phyloP scores from a whole-genome alignment of 495 filamentous ascomycete species.

The Tuber melanosporum region DNA sequence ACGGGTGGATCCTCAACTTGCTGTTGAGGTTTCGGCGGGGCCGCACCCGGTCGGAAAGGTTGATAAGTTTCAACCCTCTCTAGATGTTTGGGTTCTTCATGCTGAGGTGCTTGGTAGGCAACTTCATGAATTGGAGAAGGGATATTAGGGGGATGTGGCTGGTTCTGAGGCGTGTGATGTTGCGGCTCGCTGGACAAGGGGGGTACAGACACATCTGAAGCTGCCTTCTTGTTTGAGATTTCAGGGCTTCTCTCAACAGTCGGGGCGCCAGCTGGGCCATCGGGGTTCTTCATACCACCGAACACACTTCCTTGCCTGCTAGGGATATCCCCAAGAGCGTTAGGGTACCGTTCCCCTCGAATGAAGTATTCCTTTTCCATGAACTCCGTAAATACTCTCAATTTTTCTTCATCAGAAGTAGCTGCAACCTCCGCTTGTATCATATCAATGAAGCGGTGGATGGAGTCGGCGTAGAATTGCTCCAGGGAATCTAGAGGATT shows the following conservation, averaged over 20 bases:
- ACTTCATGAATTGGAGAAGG: not conserved
- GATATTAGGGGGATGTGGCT: not conserved
- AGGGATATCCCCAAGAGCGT: conserved; percentile 33
- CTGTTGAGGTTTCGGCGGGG: not conserved
- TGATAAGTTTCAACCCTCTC: conserved; percentile 20
- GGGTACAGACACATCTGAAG: not conserved
- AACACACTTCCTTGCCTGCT: conserved; percentile 33
- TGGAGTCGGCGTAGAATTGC: conserved; percentile 35
- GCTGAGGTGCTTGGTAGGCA: conserved; percentile 5
- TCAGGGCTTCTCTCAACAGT: not conserved
- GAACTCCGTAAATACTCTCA: conserved; percentile 37
- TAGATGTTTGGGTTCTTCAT: not conserved
- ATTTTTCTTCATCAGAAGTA: conserved; percentile 36
- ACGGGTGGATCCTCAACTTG: not conserved
- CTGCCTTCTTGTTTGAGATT: not conserved
- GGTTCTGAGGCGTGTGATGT: not conserved
- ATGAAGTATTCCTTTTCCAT: conserved; percentile 41
- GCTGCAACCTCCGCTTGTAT: conserved; percentile 37
- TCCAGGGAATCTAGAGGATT: conserved; percentile 31
- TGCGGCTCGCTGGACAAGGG: not conserved
- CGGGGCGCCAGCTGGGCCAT: not conserved
- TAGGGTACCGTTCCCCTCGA: conserved; percentile 37
- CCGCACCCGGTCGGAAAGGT: conserved; percentile 19
- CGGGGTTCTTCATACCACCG: not conserved
- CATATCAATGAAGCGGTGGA: conserved; percentile 40